Conservation (phyloP, 2,329 filamentous ascomycete species). For the Lachnellula willkommii region DNA sequence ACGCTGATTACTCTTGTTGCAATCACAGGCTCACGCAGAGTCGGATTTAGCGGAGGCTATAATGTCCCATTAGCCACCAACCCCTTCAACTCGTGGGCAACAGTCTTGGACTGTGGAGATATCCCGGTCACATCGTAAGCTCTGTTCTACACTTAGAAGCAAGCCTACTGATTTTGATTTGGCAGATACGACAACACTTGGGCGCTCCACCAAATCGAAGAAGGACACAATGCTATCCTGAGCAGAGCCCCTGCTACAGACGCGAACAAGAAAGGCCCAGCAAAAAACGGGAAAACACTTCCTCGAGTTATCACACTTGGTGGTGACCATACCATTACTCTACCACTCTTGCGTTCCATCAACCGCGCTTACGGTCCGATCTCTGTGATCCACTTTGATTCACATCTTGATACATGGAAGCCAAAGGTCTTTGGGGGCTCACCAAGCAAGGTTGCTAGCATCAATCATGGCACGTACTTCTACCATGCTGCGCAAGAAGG, state of each 20-base stretch:
- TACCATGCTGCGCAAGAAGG: slow-evolving; percentile 77
- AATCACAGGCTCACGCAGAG: slow-evolving; percentile 35
- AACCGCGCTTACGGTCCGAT: slow-evolving; percentile 57
- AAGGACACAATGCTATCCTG: slow-evolving; percentile 73
- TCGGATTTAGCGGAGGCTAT: slow-evolving; percentile 67
- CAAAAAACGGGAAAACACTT: slow-evolving; percentile 68
- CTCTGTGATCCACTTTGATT: slow-evolving; percentile 59
- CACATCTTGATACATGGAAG: slow-evolving; percentile 66
- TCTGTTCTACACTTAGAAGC: not conserved
- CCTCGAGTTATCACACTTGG: slow-evolving; percentile 75
- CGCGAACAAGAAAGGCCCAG: slow-evolving; percentile 60
- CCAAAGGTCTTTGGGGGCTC: slow-evolving; percentile 84
- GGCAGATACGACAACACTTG: slow-evolving; percentile 73
- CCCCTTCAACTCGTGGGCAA: slow-evolving; percentile 77
- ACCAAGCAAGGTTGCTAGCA: slow-evolving; percentile 66
- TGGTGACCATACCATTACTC: slow-evolving; percentile 58
- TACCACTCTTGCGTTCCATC: slow-evolving; percentile 54
- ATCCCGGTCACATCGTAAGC: slow-evolving; percentile 77
- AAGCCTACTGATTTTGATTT: not conserved
- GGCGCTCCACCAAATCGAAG: slow-evolving; percentile 78
- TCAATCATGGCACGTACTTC: slow-evolving; percentile 89
- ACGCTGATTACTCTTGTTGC: slow-evolving; percentile 19
- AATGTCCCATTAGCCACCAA: slow-evolving; percentile 77
- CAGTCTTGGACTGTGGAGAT: slow-evolving; percentile 75
- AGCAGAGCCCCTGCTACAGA: slow-evolving; percentile 66